Base-by-base conservation (phyloP, 805 yeast species). In the Metschnikowia peoriensis region DNA sequence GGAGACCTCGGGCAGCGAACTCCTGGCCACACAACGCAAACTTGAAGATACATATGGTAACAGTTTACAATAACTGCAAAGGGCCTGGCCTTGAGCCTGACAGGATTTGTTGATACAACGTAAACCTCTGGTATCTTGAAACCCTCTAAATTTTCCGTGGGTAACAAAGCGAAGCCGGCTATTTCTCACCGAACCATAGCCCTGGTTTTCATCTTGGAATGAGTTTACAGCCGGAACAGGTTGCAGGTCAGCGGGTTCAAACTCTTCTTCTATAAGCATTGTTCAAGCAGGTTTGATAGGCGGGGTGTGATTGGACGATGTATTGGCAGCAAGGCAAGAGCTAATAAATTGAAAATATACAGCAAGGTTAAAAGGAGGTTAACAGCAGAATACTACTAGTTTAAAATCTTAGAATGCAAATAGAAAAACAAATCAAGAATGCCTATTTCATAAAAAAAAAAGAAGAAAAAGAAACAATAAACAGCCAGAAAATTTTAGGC, bases 61-160 rank as follows among this genome's bases (percentile, higher is more conserved):
- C 22, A 45, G 44, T 42, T 46, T 53, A 44, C 62, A 59, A 32
- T 51, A 52, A 8, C 29, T 38, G 52, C 62, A 58, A 4, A 32
- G 38, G n/a, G 60, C 51, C 11, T 44, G 28, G 6, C 53, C 49
- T 17, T 44, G 49, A 11, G 27, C n/a, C 8, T 52, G 60, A 53
- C 62, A 58, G 8, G 41, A 38, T n/a, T 28, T 46, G 28, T 46
- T 57, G 41, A 49, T 49, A 48, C 70, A 66, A 8, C 60, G 55
- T 15, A 51, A 44, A 1, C 59, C 49, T 40, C 70, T 51, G 10
- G 62, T 57, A 44, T 65, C 68, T 14, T 35, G 46, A 38, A 34
- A 29, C 4, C 68, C 68, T 42, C 56, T 59, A 52, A 61, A 65
- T 49, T 55, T 56, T 1, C 69, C 69, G 29, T 45, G 49, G 27